Evolutionary conservation across 345 rosid species (phyloP), one percentile per base, ranked within the genome.

Genomic region (Gossypium turneri): DNA sequence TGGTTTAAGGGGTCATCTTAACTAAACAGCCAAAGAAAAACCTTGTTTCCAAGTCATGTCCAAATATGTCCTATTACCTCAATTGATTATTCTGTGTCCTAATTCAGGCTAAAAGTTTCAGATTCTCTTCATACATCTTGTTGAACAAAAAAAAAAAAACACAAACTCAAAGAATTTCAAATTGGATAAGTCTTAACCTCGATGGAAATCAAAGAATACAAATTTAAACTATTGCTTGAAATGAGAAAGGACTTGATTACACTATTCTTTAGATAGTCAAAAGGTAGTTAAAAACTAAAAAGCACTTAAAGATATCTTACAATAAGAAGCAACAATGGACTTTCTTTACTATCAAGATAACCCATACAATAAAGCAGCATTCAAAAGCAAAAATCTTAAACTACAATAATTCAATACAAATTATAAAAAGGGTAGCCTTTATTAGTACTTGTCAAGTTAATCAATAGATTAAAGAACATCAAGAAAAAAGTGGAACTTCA

Each of bases 341-440:
- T 74, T 79, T 72, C 78, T 76, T 76, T n/a, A 67, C 29, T 22
- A 47, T 47, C 65, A 73, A 45, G 73, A 51, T 59, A 78, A 19
- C 56, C 70, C 58, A 73, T 73, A 10, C 1, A 10, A 16, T 62
- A 47, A 68, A 58, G 73, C 45, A 75, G 4, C 43, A 38, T 74
- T 74, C 60, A 13, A 58, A 38, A 19, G 25, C 41, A 11, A 29
- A 58, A 24, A n/a, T 24, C 34, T 19, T 50, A 52, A 60, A 45
- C 44, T 43, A n/a, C 16, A 43, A 27, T 22, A 70, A 22, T 29
- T 47, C 12, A 43, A 20, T 67, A 29, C 55, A 24, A 71, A 12
- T 25, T 73, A 72, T 43, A 57, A 47, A 1, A 51, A 61, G 56
- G 41, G 12, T 16, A 53, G 19, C 61, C 47, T 24, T 79, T 63